Evolutionary conservation across 345 rosid genomes (phyloP).

Genomic region (Lepidium sativum): DNA sequence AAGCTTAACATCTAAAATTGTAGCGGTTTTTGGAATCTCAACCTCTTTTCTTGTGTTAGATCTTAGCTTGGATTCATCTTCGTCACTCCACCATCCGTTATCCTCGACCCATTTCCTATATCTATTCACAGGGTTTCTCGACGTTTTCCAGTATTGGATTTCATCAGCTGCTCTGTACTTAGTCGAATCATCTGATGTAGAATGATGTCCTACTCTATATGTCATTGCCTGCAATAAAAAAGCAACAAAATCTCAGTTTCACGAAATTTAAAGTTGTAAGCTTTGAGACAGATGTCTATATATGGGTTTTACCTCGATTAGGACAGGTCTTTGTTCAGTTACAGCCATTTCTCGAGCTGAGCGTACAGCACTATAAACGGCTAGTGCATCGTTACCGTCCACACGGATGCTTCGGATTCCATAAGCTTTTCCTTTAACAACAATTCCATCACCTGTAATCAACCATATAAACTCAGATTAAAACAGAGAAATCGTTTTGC

Average conservation of each 20-base stretch:
- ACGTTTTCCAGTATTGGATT: conserved; percentile 60
- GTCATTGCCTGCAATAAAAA: conserved; percentile 40
- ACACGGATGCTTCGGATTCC: conserved; percentile 78
- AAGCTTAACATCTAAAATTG: not conserved
- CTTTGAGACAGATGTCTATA: not conserved
- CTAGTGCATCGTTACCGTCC: conserved; percentile 78
- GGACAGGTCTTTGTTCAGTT: conserved; percentile 47
- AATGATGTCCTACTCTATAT: conserved; percentile 77
- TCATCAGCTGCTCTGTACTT: conserved; percentile 54
- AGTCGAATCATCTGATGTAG: conserved; percentile 86
- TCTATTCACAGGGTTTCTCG: conserved; percentile 57
- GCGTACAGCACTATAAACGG: conserved; percentile 52
- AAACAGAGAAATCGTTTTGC: not conserved
- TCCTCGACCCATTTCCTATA: conserved; percentile 55
- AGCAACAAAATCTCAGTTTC: not conserved
- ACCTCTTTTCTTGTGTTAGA: conserved; percentile 47
- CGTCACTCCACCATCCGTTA: conserved; percentile 73
- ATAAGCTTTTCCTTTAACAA: conserved; percentile 65
- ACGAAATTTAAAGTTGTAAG: not conserved
- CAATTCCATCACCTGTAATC: conserved; percentile 65
- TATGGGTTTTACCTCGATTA: conserved; percentile 47
- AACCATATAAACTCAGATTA: not conserved
- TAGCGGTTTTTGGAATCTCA: not conserved
- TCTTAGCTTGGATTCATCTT: conserved; percentile 49
- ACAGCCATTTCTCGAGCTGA: conserved; percentile 62